Conservation (phyloP, 176 grass and related monocot species). For the Zea luxurians region DNA sequence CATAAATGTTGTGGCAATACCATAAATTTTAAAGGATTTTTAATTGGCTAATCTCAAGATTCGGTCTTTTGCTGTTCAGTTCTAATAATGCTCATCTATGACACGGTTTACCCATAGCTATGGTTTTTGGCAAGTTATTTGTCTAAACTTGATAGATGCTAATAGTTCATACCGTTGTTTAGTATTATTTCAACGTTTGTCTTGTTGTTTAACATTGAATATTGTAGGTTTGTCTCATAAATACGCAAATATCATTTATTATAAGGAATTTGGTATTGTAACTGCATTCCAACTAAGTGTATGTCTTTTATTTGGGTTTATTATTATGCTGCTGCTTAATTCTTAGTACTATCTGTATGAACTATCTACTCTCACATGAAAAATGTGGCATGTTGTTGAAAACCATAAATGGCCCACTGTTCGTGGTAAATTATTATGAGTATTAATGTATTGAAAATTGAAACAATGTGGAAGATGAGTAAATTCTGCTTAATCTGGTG, state of each 20-base stretch:
- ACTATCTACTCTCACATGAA: not conserved
- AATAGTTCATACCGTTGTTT: no score
- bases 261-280: not conserved
- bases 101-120: not conserved
- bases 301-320: not conserved
- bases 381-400: not conserved
- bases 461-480: not conserved
- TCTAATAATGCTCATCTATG: not conserved
- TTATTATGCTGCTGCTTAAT: not conserved
- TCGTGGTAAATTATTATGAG: not conserved
- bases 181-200: not conserved
- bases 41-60: not conserved
- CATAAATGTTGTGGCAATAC: not conserved
- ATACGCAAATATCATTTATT: no score
- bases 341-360: not conserved
- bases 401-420: not conserved
- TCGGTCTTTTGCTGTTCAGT: not conserved
- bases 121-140: not conserved
- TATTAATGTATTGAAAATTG: not conserved
- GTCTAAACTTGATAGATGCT: not conserved
- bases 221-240: no score
- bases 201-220: no score
- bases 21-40: not conserved
- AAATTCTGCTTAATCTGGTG: not conserved
- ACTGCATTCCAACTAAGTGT: not conserved